Conservation (phyloP, 2,329 filamentous ascomycete species). For the Aspergillus arachidicola region DNA sequence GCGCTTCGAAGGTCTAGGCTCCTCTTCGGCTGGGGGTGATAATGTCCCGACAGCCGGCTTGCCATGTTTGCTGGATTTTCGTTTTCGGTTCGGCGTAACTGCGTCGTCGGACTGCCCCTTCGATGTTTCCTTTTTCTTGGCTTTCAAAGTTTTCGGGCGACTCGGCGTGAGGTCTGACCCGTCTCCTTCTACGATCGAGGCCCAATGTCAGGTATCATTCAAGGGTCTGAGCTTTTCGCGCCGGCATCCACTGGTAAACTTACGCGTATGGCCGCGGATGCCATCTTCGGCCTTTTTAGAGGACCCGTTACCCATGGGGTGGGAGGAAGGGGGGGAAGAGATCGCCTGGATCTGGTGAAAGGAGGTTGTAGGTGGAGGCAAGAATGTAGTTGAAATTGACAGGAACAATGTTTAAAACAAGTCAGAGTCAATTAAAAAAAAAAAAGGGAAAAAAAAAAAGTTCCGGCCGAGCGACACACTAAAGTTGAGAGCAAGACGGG, state of each 20-base stretch:
- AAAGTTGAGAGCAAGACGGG: background rate
- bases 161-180: background rate
- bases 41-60: background rate
- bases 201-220: background rate
- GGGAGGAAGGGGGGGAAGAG: background rate
- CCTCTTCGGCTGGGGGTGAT: constrained; percentile 8
- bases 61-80: background rate
- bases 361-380: background rate
- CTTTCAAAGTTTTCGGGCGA: background rate
- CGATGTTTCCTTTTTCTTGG: background rate
- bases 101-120: background rate
- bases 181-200: background rate
- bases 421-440: background rate
- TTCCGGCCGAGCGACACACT: background rate
- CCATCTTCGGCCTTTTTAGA: background rate
- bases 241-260: background rate
- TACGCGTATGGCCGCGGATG: background rate
- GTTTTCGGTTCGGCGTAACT: constrained; percentile 8
- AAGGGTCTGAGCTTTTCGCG: background rate
- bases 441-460: background rate
- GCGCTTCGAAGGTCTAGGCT: constrained; percentile 28
- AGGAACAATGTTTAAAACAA: background rate
- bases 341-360: background rate
- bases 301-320: background rate
- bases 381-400: background rate